phyloP scores from a whole-genome alignment of 2,329 filamentous ascomycete species.

The Exophiala viscosa region DNA sequence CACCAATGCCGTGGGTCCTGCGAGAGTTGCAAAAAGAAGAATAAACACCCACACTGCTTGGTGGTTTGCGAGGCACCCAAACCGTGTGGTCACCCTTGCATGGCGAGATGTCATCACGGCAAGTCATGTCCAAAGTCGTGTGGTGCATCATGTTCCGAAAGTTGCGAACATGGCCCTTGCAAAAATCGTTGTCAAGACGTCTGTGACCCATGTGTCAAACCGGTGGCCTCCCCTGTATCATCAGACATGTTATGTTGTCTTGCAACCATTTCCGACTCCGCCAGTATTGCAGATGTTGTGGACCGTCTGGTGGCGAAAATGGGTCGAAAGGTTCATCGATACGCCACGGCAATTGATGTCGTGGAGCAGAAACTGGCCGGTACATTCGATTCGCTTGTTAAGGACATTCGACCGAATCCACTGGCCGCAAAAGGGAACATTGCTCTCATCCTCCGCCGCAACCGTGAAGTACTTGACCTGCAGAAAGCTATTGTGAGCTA shows the following conservation, averaged over 20 bases:
- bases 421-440: constrained; percentile 27
- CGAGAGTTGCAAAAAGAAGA: constrained; percentile 3
- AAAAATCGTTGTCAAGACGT: constrained; percentile 19
- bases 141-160: constrained; percentile 19
- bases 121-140: constrained; percentile 23
- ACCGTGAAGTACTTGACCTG: constrained; percentile 23
- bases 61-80: constrained; percentile 10
- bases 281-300: constrained; percentile 14
- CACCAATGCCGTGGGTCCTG: constrained; percentile 24
- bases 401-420: constrained; percentile 28
- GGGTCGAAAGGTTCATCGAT: constrained; percentile 21
- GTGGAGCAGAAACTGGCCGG: constrained; percentile 17
- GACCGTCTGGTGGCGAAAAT: constrained; percentile 28
- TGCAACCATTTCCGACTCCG: constrained; percentile 18
- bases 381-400: constrained; percentile 22
- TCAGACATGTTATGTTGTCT: constrained; percentile 23
- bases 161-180: constrained; percentile 26
- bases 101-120: constrained; percentile 21
- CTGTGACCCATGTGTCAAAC: constrained; percentile 26
- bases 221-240: not conserved
- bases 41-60: constrained; percentile 10
- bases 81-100: constrained; percentile 23
- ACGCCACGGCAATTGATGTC: constrained; percentile 21
- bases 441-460: constrained; percentile 24
- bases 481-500: constrained; percentile 21